Evolutionary conservation across 2,329 filamentous ascomycete genomes (phyloP).

Genomic region (Aspergillus sclerotialis): DNA sequence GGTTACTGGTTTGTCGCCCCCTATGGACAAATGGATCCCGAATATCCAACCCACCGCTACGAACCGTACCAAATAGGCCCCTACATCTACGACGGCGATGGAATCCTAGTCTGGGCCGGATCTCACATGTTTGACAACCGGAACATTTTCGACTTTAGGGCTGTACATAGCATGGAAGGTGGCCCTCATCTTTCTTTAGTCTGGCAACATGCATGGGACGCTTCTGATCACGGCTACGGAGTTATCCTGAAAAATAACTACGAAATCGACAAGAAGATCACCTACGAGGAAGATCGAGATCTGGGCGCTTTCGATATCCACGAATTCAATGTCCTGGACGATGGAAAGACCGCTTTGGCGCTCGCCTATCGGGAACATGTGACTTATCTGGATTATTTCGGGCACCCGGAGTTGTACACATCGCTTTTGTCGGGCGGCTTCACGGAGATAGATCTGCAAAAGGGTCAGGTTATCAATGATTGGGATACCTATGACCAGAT

Average conservation of each 20-base stretch:
- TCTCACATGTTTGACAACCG: conserved; percentile 39
- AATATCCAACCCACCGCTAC: conserved; percentile 16
- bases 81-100: conserved; percentile 46
- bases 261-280: conserved; percentile 35
- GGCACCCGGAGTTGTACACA: conserved; percentile 17
- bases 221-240: conserved; percentile 37
- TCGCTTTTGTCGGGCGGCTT: conserved; percentile 25
- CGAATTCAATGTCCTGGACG: conserved; percentile 29
- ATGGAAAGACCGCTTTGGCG: conserved; percentile 24
- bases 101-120: conserved; percentile 42
- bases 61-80: conserved; percentile 40
- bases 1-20: conserved; percentile 46
- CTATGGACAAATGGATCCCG: conserved; percentile 27
- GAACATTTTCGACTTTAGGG: conserved; percentile 40
- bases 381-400: conserved; percentile 16
- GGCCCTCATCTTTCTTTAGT: conserved; percentile 42
- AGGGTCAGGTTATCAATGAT: conserved; percentile 21
- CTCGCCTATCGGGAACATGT: conserved; percentile 14
- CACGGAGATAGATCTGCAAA: conserved; percentile 25
- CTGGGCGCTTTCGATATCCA: conserved; percentile 29
- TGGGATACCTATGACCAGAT: conserved; percentile 28
- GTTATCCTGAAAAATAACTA: conserved; percentile 43
- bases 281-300: conserved; percentile 15
- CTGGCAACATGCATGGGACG: conserved; percentile 19
- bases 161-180: conserved; percentile 35